phyloP scores from a whole-genome alignment of 2,329 filamentous ascomycete species.

The Capronia coronata region DNA sequence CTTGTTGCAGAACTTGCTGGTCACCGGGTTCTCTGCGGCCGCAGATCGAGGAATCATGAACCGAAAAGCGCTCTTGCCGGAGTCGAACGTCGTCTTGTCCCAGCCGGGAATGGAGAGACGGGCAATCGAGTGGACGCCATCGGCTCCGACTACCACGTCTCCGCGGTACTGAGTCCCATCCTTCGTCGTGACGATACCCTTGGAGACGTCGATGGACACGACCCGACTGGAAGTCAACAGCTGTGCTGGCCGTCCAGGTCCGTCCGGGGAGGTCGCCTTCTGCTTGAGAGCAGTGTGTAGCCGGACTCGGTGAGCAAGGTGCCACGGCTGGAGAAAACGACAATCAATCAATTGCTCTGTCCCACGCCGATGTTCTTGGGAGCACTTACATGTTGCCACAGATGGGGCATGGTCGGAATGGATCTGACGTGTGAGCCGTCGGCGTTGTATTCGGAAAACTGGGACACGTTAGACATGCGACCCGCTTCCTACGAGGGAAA shows the following conservation, averaged over 20 bases:
- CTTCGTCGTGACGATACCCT: constrained; percentile 40
- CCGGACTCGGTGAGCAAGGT: constrained; percentile 48
- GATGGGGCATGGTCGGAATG: too few species aligned
- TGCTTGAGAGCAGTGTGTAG: constrained; percentile 50
- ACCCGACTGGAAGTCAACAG: constrained; percentile 42
- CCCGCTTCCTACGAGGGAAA: too few species aligned
- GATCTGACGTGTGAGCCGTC: too few species aligned
- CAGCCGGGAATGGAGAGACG: constrained; percentile 30
- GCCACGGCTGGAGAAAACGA: constrained; percentile 41
- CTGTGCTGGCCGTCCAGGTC: constrained; percentile 34
- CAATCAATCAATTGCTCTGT: too few species aligned
- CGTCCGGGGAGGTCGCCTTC: constrained; percentile 38
- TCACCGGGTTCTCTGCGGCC: constrained; percentile 36
- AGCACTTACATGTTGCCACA: too few species aligned
- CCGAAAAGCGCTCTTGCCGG: constrained; percentile 34
- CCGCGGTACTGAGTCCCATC: constrained; percentile 41
- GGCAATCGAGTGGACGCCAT: constrained; percentile 44
- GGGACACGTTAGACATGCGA: too few species aligned
- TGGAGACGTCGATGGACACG: constrained; percentile 25
- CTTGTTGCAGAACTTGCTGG: constrained; percentile 34
- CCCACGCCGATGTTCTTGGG: too few species aligned
- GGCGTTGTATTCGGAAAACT: too few species aligned
- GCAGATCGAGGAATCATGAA: constrained; percentile 33
- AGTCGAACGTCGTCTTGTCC: constrained; percentile 36
- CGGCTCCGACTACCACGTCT: constrained; percentile 51